Evolutionary conservation across 768 basidiomycete species (phyloP), one percentile per base, ranked within the genome.

Genomic region (Podaxis sp.): DNA sequence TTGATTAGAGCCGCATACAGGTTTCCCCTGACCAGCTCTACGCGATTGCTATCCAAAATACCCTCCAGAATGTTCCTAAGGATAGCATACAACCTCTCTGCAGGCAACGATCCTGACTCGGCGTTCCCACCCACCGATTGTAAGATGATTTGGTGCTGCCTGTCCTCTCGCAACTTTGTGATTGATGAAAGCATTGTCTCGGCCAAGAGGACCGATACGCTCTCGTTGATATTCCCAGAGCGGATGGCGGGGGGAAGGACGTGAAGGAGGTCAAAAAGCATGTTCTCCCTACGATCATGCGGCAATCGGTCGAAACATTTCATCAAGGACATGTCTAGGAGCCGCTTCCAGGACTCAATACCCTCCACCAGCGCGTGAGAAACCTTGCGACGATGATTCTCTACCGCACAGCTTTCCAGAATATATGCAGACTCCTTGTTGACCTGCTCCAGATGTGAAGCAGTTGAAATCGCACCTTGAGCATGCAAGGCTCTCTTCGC

Each of bases 1-100:
- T 96, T 96, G 76, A 93, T 86, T 62, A 98, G 78, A 4, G 92
- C 80, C 3, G 94, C 93, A 73, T 96, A 99, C n/a, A 98, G 80
- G 71, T 99, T 98, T 6, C 96, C 96, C 26, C 96, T 89, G 17
- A 95, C 90, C 56, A 93, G 80, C 70, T 96, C 94, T 28, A 90
- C 84, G 12, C 87, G 88, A 64, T 89, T 91, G 63, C 84, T 88
- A 64, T 90, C 87, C 62, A 89, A 69, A 60, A 95, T 83, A 53
- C 88, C 89, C 57, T 93, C 87, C 58, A 97, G 72, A 30, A 94
- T 79, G 65, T 81, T 85, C 49, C 88, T 86, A 11, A 98, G 80
- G 49, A 96, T 85, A 2, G 84, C 76, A 65, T 86, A 86, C 12
- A 98, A 76, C 38, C 93, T 82, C 68, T 97, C 95, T 0, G 87